These are phyloP conservation scores for Boletus vinaceobasis DNA, from an alignment of 768 basidiomycete genomes.

Conservation along the genomic window DNA sequence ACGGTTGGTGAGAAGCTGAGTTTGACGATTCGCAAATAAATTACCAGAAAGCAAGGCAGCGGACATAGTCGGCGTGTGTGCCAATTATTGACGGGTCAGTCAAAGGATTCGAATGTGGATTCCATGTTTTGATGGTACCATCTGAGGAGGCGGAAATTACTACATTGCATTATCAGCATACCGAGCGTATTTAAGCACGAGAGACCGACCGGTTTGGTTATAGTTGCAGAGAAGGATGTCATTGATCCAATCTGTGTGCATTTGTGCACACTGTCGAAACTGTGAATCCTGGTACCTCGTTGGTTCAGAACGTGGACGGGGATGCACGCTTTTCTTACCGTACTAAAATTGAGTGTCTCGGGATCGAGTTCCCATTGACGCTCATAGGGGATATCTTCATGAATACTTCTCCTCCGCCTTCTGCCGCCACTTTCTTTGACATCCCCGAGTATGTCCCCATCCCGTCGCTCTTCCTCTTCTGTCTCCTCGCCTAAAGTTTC, in stretches of 20 bases:
- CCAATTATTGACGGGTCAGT: constrained; percentile 69
- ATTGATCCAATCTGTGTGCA: constrained; percentile 95
- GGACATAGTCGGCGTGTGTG: constrained; percentile 80
- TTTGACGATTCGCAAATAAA: background rate
- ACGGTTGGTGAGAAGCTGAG: constrained; percentile 10
- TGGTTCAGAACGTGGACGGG: background rate
- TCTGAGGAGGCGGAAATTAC: constrained; percentile 95
- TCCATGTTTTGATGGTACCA: constrained; percentile 92
- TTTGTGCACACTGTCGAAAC: constrained; percentile 87
- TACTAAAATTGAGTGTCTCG: constrained; percentile 44
- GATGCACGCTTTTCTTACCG: constrained; percentile 38
- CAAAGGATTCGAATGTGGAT: constrained; percentile 62
- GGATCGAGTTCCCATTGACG: constrained; percentile 78
- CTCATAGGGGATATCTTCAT: constrained; percentile 53
- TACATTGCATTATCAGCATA: constrained; percentile 23
- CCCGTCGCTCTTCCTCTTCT: constrained; percentile 63
- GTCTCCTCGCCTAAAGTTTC: constrained; percentile 62
- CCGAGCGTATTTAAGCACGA: background rate
- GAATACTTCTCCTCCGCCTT: constrained; percentile 30
- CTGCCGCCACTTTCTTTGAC: constrained; percentile 44
- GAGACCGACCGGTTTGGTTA: constrained; percentile 74
- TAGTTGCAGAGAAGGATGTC: constrained; percentile 89
- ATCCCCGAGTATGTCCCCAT: constrained; percentile 77
- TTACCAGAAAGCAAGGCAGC: constrained; percentile 73
- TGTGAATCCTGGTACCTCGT: constrained; percentile 42